Conservation (phyloP, 257 asterid genomes). For the Jacaranda copaia region DNA sequence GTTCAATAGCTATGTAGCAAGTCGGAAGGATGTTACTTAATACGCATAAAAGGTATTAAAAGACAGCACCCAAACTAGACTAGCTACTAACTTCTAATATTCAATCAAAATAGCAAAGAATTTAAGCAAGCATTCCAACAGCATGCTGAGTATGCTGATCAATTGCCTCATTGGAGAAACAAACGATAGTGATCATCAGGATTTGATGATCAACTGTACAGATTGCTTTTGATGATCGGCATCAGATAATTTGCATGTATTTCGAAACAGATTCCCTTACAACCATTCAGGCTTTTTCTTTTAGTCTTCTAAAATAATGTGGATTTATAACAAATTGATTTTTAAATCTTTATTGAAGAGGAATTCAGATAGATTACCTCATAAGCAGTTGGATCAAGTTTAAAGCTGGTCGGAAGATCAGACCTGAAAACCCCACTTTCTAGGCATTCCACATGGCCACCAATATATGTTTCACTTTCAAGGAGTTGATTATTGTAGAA, state of each 20-base stretch:
- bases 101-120: conserved; percentile 15
- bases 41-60: conserved; percentile 13
- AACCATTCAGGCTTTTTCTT: not conserved
- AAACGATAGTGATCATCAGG: conserved; percentile 25
- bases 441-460: conserved; percentile 99
- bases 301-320: conserved; percentile 8
- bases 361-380: conserved; percentile 57
- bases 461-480: conserved; percentile 98
- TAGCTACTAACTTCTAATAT: conserved; percentile 16
- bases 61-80: conserved; percentile 31
- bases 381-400: conserved; percentile 88
- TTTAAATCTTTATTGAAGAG: conserved; percentile 24
- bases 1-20: conserved; percentile 1
- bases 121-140: conserved; percentile 31
- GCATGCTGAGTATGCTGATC: conserved; percentile 23
- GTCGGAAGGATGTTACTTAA: conserved; percentile 7
- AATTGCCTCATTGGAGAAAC: conserved; percentile 23
- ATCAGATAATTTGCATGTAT: conserved; percentile 27
- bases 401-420: conserved; percentile 93
- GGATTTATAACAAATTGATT: conserved; percentile 28
- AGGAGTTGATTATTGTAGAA: conserved; percentile 80
- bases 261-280: conserved; percentile 20
- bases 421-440: conserved; percentile 99
- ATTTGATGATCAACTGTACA: conserved; percentile 18
- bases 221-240: conserved; percentile 22